Evolutionary conservation across 108 stramenopile genomes (phyloP).

Genomic region (Cyclotella baltica): DNA sequence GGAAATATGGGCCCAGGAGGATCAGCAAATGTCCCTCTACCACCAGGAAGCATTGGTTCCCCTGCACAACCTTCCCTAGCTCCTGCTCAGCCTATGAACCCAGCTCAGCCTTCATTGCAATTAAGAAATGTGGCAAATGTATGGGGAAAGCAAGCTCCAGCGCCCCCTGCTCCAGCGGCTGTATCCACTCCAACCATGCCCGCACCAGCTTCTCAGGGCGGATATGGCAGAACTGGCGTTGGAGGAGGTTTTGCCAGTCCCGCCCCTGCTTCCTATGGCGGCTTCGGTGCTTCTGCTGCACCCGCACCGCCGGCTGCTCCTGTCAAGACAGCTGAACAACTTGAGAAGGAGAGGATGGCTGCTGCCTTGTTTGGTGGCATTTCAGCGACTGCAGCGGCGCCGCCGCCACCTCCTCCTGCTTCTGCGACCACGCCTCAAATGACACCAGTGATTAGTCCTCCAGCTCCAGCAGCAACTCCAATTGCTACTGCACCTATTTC

Average conservation of each 20-base stretch:
- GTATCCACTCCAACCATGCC: constrained; percentile 52
- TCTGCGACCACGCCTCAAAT: constrained; percentile 34
- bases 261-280: constrained; percentile 49
- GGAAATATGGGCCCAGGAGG: constrained; percentile 58
- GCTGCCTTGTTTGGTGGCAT: constrained; percentile 95
- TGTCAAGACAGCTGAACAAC: constrained; percentile 79
- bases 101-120: constrained; percentile 61
- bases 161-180: constrained; percentile 44
- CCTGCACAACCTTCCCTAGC: constrained; percentile 34
- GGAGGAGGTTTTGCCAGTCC: constrained; percentile 12
- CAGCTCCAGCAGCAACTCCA: constrained; percentile 23
- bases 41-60: constrained; percentile 43
- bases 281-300: constrained; percentile 52
- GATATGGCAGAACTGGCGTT: not conserved
- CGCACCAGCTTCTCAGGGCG: constrained; percentile 30
- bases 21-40: constrained; percentile 51
- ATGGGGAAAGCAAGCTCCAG: constrained; percentile 75
- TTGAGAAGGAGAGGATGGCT: constrained; percentile 95
- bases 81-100: constrained; percentile 33
- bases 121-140: constrained; percentile 85
- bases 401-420: constrained; percentile 56
- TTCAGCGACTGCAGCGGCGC: constrained; percentile 61
- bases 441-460: constrained; percentile 25
- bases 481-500: constrained; percentile 21
- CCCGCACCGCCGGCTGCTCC: constrained; percentile 51